A percentile compares a stretch with the other conserved stretches of the same genome.
These are phyloP conservation scores for Botrytis elliptica DNA, from an alignment of 2,329 filamentous ascomycete genomes.

Conservation along the genomic window DNA sequence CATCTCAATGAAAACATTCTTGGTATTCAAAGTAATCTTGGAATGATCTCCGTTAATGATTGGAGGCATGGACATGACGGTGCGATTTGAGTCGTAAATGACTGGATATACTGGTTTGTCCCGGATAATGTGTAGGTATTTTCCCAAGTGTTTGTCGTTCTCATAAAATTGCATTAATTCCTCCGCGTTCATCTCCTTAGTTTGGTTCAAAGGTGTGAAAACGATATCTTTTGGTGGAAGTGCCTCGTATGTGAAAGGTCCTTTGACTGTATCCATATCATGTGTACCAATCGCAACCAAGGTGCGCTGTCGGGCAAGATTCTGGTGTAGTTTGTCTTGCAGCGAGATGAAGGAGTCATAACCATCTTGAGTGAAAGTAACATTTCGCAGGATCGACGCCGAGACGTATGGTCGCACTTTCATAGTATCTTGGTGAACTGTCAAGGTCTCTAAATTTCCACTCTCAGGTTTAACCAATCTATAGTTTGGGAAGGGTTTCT, in stretches of 20 bases:
- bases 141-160: slow-evolving; percentile 86
- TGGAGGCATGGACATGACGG: slow-evolving; percentile 89
- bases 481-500: slow-evolving; percentile 75
- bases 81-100: slow-evolving; percentile 84
- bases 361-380: slow-evolving; percentile 85
- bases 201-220: slow-evolving; percentile 89
- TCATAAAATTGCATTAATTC: slow-evolving; percentile 95
- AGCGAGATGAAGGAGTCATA: slow-evolving; percentile 98
- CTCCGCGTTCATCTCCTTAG: slow-evolving; percentile 78
- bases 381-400: slow-evolving; percentile 81
- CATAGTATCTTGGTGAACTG: slow-evolving; percentile 71
- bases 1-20: slow-evolving; percentile 94
- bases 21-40: slow-evolving; percentile 89
- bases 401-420: slow-evolving; percentile 85
- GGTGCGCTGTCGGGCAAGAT: slow-evolving; percentile 87
- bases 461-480: slow-evolving; percentile 67
- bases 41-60: slow-evolving; percentile 98
- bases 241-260: slow-evolving; percentile 96
- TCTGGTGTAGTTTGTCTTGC: slow-evolving; percentile 97
- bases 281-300: slow-evolving; percentile 97
- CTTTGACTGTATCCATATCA: slow-evolving; percentile 88
- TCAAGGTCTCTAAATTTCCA: slow-evolving; percentile 76
- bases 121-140: slow-evolving; percentile 89
- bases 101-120: slow-evolving; percentile 94
- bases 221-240: slow-evolving; percentile 87